These are phyloP conservation scores for Pythium biforme DNA, from an alignment of 352 stramenopile species.

Conservation along the genomic window DNA sequence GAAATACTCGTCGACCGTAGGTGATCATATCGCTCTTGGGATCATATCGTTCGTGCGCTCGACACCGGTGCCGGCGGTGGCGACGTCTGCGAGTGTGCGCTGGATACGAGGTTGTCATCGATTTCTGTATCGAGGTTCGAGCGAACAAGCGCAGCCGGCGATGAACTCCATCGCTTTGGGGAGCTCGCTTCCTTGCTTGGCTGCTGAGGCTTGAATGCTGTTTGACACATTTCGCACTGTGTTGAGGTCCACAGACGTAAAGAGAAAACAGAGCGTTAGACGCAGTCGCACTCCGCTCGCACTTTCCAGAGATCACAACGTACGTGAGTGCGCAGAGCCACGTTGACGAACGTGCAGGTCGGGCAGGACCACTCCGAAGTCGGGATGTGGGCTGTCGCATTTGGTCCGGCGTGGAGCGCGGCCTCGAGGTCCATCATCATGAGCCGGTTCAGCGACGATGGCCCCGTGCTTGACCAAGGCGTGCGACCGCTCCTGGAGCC, in stretches of 20 bases:
- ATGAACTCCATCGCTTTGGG: constrained; percentile 25
- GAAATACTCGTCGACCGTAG: not conserved
- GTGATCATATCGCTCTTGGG: too few species aligned
- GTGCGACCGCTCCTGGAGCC: constrained; percentile 31
- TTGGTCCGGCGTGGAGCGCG: constrained; percentile 39
- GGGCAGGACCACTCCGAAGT: constrained; percentile 56
- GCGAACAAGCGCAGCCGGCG: constrained; percentile 12
- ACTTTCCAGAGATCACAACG: constrained; percentile 9
- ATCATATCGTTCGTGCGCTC: constrained; percentile 18
- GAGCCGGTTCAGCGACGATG: constrained; percentile 39
- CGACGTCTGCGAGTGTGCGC: constrained; percentile 5
- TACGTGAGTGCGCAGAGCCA: constrained; percentile 58
- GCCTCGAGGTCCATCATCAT: constrained; percentile 66
- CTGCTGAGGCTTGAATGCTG: constrained; percentile 15
- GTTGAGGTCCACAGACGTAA: not conserved
- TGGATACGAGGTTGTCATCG: constrained; percentile 17
- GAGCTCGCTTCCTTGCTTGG: constrained; percentile 2
- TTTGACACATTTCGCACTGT: constrained; percentile 35
- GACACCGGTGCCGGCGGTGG: constrained; percentile 9
- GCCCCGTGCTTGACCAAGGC: constrained; percentile 35
- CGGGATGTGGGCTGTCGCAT: constrained; percentile 36
- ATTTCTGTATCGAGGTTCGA: constrained; percentile 9
- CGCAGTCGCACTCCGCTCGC: not conserved
- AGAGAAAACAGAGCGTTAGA: not conserved
- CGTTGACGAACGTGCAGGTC: constrained; percentile 71